Base-by-base conservation (phyloP, 1,139 yeast genomes). In the Pichia sp. region DNA sequence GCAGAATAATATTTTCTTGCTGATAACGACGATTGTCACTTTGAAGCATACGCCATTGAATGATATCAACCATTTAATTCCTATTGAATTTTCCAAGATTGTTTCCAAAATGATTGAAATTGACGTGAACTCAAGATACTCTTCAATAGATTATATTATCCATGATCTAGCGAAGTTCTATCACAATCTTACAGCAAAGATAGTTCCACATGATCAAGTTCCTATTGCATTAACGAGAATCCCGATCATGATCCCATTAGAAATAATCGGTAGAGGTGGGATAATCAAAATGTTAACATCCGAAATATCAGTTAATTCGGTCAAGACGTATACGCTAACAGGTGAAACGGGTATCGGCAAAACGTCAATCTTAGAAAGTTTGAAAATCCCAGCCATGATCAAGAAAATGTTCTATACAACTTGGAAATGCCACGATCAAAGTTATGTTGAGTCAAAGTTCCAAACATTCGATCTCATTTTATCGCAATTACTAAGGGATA, bases 311-410 rank as follows among this genome's bases (percentile, higher is more conserved):
- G 48, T 57, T 39, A 50, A 66, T 59, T 52, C 62, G 58, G 53
- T 67, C 14, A 67, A 69, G 49, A 52, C 70, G 15, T 54, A 74
- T 2, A 56, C 76, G 14, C 59, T 77, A 10, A 55, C 65, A 2
- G 83, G 83, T 7, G 68, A 65, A n/a, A 57, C 72, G 0, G 83
- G 83, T 0, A 59, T 68, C 4, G 83, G 83, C 4, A 77, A 76
- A 58, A 66, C 80, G 0, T 61, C 75, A 4, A 54, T 77, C 6
- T 58, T 77, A n/a, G 65, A 66, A 28, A 78, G 74, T 40, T 56
- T 77, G 38, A 70, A 68, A 46, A 63, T 70, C 5, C 59, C 63
- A 3, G 69, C 77, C 2, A 58, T 70, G 17, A 63, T 72, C 2
- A 63, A 67, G 34, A 68, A 67, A 47, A 67, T 67, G 22, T 71